Conservation (phyloP, 306 rosid species). For the Inga laurina region DNA sequence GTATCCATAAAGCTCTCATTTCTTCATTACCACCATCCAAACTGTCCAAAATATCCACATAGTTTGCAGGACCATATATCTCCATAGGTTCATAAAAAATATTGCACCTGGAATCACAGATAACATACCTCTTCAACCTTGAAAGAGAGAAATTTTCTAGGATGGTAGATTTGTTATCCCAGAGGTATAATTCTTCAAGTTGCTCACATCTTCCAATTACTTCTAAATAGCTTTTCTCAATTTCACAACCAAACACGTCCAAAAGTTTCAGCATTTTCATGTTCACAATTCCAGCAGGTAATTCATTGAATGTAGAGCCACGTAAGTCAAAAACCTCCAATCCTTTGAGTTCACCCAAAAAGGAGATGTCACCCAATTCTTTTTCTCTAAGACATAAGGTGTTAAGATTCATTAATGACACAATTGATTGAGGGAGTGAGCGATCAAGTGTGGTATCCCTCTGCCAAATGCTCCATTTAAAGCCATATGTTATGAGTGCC, state of each 20-base stretch:
- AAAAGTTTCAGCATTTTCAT: not conserved
- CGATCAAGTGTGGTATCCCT: no score
- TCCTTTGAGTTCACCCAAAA: not conserved
- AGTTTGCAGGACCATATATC: no score
- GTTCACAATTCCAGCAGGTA: not conserved
- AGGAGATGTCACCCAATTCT: not conserved
- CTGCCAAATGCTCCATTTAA: not conserved
- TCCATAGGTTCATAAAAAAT: no score
- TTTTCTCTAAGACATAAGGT: not conserved
- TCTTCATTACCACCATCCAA: not conserved
- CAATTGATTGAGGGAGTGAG: not conserved
- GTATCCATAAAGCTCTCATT: not conserved
- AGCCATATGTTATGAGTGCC: not conserved
- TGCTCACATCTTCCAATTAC: slow-evolving; percentile 2
- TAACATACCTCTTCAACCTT: not conserved
- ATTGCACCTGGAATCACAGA: not conserved
- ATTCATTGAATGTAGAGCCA: not conserved
- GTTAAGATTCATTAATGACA: not conserved
- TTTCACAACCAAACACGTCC: not conserved
- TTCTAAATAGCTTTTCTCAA: not conserved
- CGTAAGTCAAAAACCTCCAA: not conserved
- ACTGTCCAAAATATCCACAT: no score
- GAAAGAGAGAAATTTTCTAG: not conserved
- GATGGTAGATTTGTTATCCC: not conserved
- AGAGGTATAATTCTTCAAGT: not conserved